Evolutionary conservation across 495 filamentous ascomycete genomes (phyloP).

Genomic region (Margaritispora aquatica): DNA sequence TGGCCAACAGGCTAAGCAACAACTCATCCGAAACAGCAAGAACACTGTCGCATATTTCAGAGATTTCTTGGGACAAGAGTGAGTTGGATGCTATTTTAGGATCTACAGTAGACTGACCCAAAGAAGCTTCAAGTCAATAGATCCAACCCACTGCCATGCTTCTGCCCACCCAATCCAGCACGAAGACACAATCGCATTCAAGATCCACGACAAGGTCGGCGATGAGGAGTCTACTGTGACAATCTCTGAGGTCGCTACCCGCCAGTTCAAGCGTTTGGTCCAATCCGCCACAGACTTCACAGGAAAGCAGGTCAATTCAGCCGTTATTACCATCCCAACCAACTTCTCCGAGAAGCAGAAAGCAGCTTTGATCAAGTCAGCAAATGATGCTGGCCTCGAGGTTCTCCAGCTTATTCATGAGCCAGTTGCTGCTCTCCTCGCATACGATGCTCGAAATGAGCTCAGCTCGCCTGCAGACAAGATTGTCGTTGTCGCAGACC

Average conservation of each 20-base stretch:
- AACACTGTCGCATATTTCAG: conserved; percentile 96
- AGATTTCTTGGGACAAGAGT: conserved; percentile 93
- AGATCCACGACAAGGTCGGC: conserved; percentile 66
- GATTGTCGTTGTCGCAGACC: conserved; percentile 83
- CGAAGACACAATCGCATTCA: conserved; percentile 72
- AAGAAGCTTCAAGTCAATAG: conserved; percentile 81
- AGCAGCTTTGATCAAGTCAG: conserved; percentile 67
- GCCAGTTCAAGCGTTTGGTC: conserved; percentile 77
- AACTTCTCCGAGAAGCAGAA: conserved; percentile 86
- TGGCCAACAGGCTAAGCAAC: conserved; percentile 87
- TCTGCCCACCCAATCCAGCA: conserved; percentile 82
- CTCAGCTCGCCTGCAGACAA: conserved; percentile 66
- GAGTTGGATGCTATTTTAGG: conserved; percentile 20
- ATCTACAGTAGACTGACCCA: conserved; percentile 1
- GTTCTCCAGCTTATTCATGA: conserved; percentile 90
- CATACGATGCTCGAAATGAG: conserved; percentile 85
- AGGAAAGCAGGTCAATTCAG: conserved; percentile 85
- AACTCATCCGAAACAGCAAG: conserved; percentile 82
- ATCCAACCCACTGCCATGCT: conserved; percentile 88
- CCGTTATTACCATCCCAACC: conserved; percentile 89
- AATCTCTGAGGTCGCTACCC: conserved; percentile 79
- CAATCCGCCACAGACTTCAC: conserved; percentile 84
- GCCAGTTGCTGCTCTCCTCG: conserved; percentile 84
- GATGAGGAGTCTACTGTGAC: conserved; percentile 65
- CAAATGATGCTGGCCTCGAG: conserved; percentile 77